These are phyloP conservation scores for Auriscalpium microsporum DNA, from an alignment of 768 basidiomycete species.

Conservation along the genomic window DNA sequence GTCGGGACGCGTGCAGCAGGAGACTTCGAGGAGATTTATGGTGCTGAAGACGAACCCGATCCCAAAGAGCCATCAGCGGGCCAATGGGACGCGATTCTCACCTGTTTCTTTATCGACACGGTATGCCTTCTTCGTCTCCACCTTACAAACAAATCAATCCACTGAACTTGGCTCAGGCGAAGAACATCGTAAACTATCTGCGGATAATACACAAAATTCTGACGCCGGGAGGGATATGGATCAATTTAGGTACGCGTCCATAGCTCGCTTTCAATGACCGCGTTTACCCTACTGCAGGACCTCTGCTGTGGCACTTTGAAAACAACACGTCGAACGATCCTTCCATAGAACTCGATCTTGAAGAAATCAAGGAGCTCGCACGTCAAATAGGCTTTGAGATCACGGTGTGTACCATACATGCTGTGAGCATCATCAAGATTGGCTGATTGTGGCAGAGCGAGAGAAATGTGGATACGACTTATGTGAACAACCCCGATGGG, in stretches of 20 bases:
- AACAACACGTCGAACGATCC: slow-evolving; percentile 75
- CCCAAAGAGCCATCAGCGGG: slow-evolving; percentile 62
- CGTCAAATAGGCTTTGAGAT: slow-evolving; percentile 74
- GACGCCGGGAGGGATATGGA: slow-evolving; percentile 83
- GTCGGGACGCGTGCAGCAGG: slow-evolving; percentile 33
- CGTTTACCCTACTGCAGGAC: slow-evolving; percentile 41
- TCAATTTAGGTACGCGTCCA: slow-evolving; percentile 60
- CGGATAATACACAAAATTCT: slow-evolving; percentile 80
- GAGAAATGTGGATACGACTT: slow-evolving; percentile 70
- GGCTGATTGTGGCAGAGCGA: slow-evolving; percentile 54
- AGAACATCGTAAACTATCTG: slow-evolving; percentile 87
- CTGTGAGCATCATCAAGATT: neutral
- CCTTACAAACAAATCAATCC: neutral
- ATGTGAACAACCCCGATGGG: slow-evolving; percentile 71
- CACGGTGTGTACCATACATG: slow-evolving; percentile 41
- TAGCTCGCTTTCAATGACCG: neutral
- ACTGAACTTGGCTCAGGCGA: slow-evolving; percentile 43
- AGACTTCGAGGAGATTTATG: slow-evolving; percentile 92
- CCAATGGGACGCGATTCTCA: slow-evolving; percentile 82
- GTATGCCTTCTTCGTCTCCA: slow-evolving; percentile 31
- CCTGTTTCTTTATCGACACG: slow-evolving; percentile 97
- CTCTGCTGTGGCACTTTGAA: slow-evolving; percentile 95
- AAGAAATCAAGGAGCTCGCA: slow-evolving; percentile 75
- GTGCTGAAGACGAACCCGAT: slow-evolving; percentile 32
- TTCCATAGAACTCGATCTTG: slow-evolving; percentile 83